Conservation (phyloP, 139 green algal genomes). For the Auxenochlorella protothecoides region DNA sequence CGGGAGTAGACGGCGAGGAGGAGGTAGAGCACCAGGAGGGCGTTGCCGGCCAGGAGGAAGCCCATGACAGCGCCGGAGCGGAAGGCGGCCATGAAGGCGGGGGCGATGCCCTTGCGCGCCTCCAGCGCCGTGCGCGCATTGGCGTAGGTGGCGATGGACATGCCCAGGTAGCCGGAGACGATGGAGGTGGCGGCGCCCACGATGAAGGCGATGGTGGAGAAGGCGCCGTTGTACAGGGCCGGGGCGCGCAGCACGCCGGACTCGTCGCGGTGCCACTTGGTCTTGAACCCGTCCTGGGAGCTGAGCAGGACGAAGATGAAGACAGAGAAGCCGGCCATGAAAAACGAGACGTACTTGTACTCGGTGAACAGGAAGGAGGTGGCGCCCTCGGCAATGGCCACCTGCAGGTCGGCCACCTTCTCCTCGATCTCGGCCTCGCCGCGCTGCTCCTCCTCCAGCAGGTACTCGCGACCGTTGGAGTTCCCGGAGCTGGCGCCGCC, state of each 20-base stretch:
- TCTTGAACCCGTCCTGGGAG: conserved; percentile 58
- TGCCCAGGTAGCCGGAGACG: conserved; percentile 87
- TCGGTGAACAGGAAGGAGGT: conserved; percentile 89
- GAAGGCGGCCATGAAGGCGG: conserved; percentile 93
- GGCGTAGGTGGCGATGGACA: conserved; percentile 95
- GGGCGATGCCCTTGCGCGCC: conserved; percentile 86
- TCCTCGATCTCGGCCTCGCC: conserved; percentile 65
- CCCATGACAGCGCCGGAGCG: conserved; percentile 96
- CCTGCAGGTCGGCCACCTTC: conserved; percentile 80
- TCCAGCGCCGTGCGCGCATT: conserved; percentile 92
- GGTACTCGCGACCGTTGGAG: conserved; percentile 61
- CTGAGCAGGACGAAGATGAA: conserved; percentile 90
- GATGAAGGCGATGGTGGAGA: conserved; percentile 89
- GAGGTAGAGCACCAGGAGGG: conserved; percentile 80
- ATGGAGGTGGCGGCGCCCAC: conserved; percentile 83
- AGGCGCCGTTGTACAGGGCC: conserved; percentile 72
- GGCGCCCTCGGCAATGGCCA: conserved; percentile 80
- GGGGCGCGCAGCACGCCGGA: conserved; percentile 42
- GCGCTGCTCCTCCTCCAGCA: conserved; percentile 68
- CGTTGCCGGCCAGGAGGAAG: conserved; percentile 84
- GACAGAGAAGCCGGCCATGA: conserved; percentile 81
- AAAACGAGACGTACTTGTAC: conserved; percentile 86
- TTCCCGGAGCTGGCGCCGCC: conserved; percentile 25
- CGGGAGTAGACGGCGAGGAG: conserved; percentile 64
- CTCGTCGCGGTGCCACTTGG: conserved; percentile 45